Evolutionary conservation across 176 grass and related monocot species (phyloP).

Genomic region (bread wheat (Triticum aestivum)): DNA sequence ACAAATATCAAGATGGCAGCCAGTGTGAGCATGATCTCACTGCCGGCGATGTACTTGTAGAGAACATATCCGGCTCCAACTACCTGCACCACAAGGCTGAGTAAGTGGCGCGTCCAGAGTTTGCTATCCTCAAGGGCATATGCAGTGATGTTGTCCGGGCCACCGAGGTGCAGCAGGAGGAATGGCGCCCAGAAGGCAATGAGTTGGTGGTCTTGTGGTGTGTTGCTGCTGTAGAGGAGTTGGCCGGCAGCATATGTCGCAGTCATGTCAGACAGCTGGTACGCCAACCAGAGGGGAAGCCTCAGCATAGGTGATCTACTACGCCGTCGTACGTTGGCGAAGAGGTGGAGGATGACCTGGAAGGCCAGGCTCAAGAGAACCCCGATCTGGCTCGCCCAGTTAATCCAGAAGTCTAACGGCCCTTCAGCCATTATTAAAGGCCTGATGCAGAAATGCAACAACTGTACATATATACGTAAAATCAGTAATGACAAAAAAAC

Average conservation of each 20-base stretch:
- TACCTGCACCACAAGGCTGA: not conserved
- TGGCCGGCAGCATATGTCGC: too few relatives aligned
- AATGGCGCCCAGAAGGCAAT: too few relatives aligned
- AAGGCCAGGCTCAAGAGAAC: not conserved
- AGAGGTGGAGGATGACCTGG: not conserved
- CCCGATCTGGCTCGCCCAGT: not conserved
- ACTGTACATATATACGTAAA: too few relatives aligned
- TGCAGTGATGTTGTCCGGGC: conserved; percentile 55
- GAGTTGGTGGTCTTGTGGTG: too few relatives aligned
- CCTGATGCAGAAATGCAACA: not conserved
- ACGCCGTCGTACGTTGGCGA: not conserved
- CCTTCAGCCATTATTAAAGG: not conserved
- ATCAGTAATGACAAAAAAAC: too few relatives aligned
- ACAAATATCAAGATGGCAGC: conserved; percentile 25
- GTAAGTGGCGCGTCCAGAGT: conserved; percentile 8
- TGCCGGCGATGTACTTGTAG: not conserved
- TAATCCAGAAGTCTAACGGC: not conserved
- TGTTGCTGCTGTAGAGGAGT: too few relatives aligned
- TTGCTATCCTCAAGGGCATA: conserved; percentile 45
- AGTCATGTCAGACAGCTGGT: too few relatives aligned
- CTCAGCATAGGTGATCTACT: not conserved
- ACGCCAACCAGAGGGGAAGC: too few relatives aligned
- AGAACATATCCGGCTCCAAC: not conserved
- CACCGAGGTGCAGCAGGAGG: not conserved
- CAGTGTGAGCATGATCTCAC: not conserved